Conservation (phyloP, 2,329 filamentous ascomycete genomes). For the Nigrograna mackinnonii region DNA sequence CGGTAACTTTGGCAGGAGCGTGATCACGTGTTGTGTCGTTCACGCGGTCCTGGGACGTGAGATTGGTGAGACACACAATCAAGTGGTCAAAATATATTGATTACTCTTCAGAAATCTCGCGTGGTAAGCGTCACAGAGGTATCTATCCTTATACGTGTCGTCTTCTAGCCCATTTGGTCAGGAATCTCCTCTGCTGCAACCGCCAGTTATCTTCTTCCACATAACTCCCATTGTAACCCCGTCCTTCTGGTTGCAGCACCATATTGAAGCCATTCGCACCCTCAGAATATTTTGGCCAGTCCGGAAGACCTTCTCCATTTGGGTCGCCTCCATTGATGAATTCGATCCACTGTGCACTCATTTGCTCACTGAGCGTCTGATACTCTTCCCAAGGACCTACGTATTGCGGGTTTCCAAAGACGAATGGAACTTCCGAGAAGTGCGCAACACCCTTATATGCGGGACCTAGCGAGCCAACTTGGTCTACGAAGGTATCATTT, state of each 20-base stretch:
- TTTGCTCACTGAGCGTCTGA: constrained; percentile 44
- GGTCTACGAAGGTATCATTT: constrained; percentile 39
- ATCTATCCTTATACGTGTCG: constrained; percentile 43
- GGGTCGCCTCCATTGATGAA: constrained; percentile 46
- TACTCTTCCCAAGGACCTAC: constrained; percentile 44
- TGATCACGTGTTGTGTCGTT: too few species aligned
- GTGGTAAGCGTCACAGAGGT: too few species aligned
- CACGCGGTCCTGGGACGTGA: too few species aligned
- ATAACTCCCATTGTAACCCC: constrained; percentile 45
- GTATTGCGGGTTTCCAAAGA: constrained; percentile 48
- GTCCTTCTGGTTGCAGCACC: constrained; percentile 49
- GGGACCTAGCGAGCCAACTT: constrained; percentile 47
- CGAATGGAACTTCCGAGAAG: constrained; percentile 55
- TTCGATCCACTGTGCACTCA: constrained; percentile 50
- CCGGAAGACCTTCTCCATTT: constrained; percentile 37
- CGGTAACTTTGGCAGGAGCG: too few species aligned
- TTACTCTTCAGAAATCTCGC: too few species aligned
- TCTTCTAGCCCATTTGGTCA: constrained; percentile 39
- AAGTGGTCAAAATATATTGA: too few species aligned
- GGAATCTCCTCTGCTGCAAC: constrained; percentile 45
- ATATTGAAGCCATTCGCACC: constrained; percentile 43
- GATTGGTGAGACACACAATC: too few species aligned
- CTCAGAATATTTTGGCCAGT: constrained; percentile 48
- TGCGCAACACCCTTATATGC: constrained; percentile 55
- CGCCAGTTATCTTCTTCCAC: constrained; percentile 49